Evolutionary conservation across 202 grass and related monocot species (phyloP).

Genomic region (Cymbopogon flexuosus): DNA sequence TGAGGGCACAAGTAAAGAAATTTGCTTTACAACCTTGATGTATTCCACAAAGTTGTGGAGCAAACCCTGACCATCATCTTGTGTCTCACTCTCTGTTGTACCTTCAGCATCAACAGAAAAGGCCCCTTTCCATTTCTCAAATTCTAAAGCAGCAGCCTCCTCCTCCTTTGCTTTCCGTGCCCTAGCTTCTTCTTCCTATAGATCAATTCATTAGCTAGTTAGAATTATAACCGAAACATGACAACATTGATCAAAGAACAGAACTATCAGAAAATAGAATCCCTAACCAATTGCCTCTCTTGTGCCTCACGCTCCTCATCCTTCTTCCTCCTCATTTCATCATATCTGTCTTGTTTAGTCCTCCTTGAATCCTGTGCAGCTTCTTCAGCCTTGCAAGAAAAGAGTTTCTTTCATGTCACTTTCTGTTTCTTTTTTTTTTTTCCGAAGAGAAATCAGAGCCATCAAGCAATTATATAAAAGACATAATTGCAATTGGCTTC

Average conservation of each 20-base stretch:
- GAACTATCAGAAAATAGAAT: constrained; percentile 16
- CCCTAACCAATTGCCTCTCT: constrained; percentile 60
- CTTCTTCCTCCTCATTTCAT: constrained; percentile 81
- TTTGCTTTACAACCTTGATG: constrained; percentile 56
- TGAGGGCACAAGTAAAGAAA: constrained; percentile 1
- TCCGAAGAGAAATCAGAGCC: neutral
- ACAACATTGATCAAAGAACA: constrained; percentile 13
- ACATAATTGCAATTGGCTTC: neutral
- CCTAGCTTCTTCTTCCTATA: constrained; percentile 78
- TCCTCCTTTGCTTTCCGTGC: constrained; percentile 71
- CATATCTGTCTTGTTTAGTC: constrained; percentile 74
- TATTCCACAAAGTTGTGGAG: constrained; percentile 93
- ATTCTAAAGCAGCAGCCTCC: constrained; percentile 63
- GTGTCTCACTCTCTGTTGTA: constrained; percentile 82
- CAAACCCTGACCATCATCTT: constrained; percentile 65
- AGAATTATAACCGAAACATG: neutral
- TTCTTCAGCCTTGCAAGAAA: constrained; percentile 53
- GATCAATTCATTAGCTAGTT: constrained; percentile 16
- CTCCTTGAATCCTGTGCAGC: constrained; percentile 52
- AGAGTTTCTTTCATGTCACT: constrained; percentile 3
- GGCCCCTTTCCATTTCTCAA: constrained; percentile 93
- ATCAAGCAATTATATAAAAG: neutral
- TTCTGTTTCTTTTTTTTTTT: neutral
- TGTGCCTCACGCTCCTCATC: constrained; percentile 86
- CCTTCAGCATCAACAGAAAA: constrained; percentile 98